Conservation (phyloP, 2,329 filamentous ascomycete species). For the Orbilia brochopaga region DNA sequence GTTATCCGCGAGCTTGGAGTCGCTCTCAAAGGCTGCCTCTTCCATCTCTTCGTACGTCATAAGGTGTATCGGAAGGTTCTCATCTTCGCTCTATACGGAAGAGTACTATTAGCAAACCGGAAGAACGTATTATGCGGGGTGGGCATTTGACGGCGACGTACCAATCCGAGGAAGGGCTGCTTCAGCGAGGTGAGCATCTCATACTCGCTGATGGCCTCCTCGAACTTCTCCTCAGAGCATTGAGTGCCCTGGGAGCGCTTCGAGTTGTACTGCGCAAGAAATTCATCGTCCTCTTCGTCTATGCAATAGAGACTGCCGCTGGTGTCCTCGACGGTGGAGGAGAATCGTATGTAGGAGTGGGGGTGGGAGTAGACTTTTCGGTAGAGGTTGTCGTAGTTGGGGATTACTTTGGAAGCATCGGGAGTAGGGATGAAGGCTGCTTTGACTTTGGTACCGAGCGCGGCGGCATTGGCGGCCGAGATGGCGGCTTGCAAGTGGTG, state of each 20-base stretch:
- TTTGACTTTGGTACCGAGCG: conserved; percentile 67
- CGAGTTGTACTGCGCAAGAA: conserved; percentile 79
- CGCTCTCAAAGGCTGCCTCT: conserved; percentile 57
- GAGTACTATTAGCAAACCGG: neutral
- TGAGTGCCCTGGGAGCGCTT: conserved; percentile 69
- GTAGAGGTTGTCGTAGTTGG: conserved; percentile 91
- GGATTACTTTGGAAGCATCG: conserved; percentile 66
- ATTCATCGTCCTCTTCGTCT: conserved; percentile 85
- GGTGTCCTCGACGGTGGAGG: conserved; percentile 95
- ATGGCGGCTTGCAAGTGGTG: conserved; percentile 91
- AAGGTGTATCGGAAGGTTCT: conserved; percentile 83
- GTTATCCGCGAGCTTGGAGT: conserved; percentile 45
- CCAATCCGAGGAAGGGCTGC: conserved; percentile 76
- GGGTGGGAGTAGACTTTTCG: conserved; percentile 79
- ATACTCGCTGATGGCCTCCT: conserved; percentile 92
- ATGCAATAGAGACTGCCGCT: conserved; percentile 91
- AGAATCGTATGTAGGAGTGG: conserved; percentile 94
- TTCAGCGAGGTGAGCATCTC: conserved; percentile 83
- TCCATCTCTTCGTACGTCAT: conserved; percentile 76
- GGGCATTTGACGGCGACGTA: no score
- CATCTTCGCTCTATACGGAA: conserved; percentile 21
- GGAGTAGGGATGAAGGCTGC: conserved; percentile 72
- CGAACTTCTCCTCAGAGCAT: conserved; percentile 89
- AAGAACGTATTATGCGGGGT: neutral
- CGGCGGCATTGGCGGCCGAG: conserved; percentile 65